Evolutionary conservation across 345 rosid genomes (phyloP).

Genomic region (Lagerstroemia speciosa): DNA sequence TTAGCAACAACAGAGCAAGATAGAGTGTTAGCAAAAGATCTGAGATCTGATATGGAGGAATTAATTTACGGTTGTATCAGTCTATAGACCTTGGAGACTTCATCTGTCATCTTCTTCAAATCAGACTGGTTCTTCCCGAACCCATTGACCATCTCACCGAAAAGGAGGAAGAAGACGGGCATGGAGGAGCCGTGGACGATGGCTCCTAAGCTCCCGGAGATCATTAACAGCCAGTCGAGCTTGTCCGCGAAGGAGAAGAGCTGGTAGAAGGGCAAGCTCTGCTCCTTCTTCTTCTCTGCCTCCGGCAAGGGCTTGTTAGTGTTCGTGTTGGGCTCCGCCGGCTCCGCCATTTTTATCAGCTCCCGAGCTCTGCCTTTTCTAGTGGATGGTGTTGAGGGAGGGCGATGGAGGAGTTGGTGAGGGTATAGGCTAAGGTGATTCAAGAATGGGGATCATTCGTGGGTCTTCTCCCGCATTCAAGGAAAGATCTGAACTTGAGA

Average conservation of each 20-base stretch:
- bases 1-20: constrained; percentile 5
- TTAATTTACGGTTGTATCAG: not conserved
- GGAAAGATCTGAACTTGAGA: constrained; percentile 9
- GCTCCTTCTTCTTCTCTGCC: constrained; percentile 94
- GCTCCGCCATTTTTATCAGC: constrained; percentile 48
- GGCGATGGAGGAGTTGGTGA: too few species aligned
- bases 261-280: constrained; percentile 80
- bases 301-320: constrained; percentile 34
- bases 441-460: not conserved
- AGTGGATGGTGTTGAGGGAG: not conserved
- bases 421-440: not conserved
- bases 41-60: constrained; percentile 30
- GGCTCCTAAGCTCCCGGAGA: constrained; percentile 76
- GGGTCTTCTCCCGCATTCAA: constrained; percentile 1
- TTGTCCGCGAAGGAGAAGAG: constrained; percentile 95
- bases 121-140: constrained; percentile 94
- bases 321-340: constrained; percentile 35
- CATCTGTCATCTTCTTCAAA: constrained; percentile 79
- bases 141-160: constrained; percentile 98
- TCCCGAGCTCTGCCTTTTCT: not conserved
- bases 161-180: constrained; percentile 93
- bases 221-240: constrained; percentile 72
- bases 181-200: constrained; percentile 89
- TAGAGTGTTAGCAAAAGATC: constrained; percentile 14
- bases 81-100: constrained; percentile 65